Base-by-base conservation (phyloP, 1,139 yeast genomes). In the Suhomyces choctaworum region DNA sequence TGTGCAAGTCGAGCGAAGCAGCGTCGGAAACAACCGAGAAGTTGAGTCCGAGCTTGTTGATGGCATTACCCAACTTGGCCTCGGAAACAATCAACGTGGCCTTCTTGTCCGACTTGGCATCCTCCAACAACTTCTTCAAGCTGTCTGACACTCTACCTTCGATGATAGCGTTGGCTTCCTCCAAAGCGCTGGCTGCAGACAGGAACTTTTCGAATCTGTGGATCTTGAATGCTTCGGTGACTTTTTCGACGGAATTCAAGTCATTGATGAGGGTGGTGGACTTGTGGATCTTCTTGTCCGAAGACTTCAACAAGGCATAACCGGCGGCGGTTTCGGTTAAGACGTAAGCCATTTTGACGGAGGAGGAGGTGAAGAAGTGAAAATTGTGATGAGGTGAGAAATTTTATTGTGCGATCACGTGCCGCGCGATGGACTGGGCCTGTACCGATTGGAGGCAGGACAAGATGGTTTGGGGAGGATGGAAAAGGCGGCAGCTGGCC, bases 241-340 rank as follows among this genome's bases (percentile, higher is more conserved):
- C 96, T 63, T 86, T 84, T 49, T 85, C 95, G 38, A 95, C 83
- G 35, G 86, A 67, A 65, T 87, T 76, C 56, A 89, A 76, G 61
- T 90, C 97, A 48, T 82, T 78, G 50, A 86, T 67, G 54, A 89
- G 70, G 41, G 80, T 62, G 35, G 85, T 64, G 21, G 95, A 83
- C 73, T 90, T 89, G 77, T 90, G 82, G 58, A 92, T 84, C 78
- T 92, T 92, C 76, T 92, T 92, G 75, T 92, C 97, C 48, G 96
- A 82, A 42, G 97, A 96, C 73, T 92, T 92, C 59, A 92, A 79
- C 61, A 92, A 77, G 62, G 97, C 97, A 63, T 92, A 92, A 61
- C 98, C 98, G 39, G 98, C 98, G 48, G 97, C 87, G 47, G 97
- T 92, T 75, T 92, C 98, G 45, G 97, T 86, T 64, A 92, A 80